A percentile compares a stretch with the other conserved stretches of the same genome.
phyloP scores from a whole-genome alignment of 192 early-diverging fungal species.

The Phycomyces blakesleeanus region DNA sequence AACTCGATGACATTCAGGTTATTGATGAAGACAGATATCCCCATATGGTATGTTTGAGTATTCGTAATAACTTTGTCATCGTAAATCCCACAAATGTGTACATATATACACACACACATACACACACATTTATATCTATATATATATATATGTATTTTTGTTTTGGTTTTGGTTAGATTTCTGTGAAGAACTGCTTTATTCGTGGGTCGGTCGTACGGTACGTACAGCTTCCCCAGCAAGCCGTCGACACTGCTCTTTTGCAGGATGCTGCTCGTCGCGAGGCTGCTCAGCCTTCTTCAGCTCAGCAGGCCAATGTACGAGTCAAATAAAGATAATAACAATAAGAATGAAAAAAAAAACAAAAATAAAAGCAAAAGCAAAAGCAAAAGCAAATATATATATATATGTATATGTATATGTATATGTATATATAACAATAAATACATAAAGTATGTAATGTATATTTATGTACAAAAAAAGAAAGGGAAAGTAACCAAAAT shows the following conservation, averaged over 20 bases:
- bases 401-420: no score
- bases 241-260: slow-evolving; percentile 91
- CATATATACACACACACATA: no score
- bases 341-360: not conserved
- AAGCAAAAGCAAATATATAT: no score
- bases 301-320: slow-evolving; percentile 35
- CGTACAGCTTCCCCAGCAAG: slow-evolving; percentile 80
- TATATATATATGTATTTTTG: not conserved
- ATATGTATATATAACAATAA: no score
- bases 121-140: no score
- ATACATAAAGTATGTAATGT: no score
- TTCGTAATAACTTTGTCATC: not conserved
- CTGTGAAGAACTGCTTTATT: slow-evolving; percentile 99
- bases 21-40: slow-evolving; percentile 85
- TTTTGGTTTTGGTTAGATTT: slow-evolving; percentile 54
- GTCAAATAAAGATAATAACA: slow-evolving; percentile 28
- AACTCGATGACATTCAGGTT: slow-evolving; percentile 88
- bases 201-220: slow-evolving; percentile 98
- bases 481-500: not conserved
- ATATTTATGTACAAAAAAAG: no score
- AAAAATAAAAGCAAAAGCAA: no score
- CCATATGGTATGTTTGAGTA: slow-evolving; percentile 81
- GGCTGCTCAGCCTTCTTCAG: slow-evolving; percentile 62
- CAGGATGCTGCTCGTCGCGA: slow-evolving; percentile 96
- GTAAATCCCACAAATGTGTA: no score